phyloP scores from a whole-genome alignment of 1,284 basidiomycete genomes.

The Inonotus hispidus region DNA sequence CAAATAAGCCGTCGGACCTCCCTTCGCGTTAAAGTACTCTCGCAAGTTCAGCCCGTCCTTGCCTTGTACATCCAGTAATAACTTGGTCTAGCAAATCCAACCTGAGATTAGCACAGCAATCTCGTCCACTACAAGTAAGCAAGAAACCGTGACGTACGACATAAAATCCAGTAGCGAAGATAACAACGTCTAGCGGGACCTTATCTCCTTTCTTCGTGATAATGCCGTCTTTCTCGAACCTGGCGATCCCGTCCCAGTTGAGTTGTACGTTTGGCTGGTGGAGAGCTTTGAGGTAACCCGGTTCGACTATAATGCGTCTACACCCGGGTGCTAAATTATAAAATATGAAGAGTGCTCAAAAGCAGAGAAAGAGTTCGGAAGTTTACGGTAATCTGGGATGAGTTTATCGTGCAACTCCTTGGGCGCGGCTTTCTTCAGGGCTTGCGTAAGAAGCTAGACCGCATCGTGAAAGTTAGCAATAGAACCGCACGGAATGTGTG shows the following conservation, averaged over 20 bases:
- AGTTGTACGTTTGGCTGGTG: constrained; percentile 32
- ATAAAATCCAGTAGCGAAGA: constrained; percentile 46
- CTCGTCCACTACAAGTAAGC: background rate
- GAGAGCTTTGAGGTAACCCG: constrained; percentile 1
- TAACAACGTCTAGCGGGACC: constrained; percentile 44
- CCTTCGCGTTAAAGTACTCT: constrained; percentile 23
- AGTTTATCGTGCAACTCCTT: constrained; percentile 39
- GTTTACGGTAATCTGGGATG: constrained; percentile 44
- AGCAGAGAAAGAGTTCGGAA: background rate
- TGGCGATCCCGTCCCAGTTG: constrained; percentile 39
- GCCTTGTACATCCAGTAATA: constrained; percentile 10
- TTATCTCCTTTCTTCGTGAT: constrained; percentile 42
- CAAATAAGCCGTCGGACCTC: constrained; percentile 25
- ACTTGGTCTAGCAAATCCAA: background rate
- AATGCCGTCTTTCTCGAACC: constrained; percentile 40
- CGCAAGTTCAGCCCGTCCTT: constrained; percentile 16
- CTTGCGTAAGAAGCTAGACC: constrained; percentile 33
- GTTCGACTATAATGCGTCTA: constrained; percentile 2
- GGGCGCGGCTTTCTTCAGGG: constrained; percentile 43
- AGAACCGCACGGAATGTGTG: background rate
- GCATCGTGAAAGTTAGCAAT: background rate
- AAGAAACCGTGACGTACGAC: constrained; percentile 5
- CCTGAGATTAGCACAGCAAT: background rate
- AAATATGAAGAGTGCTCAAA: background rate
- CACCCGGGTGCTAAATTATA: constrained; percentile 1